A percentile compares a stretch with the other conserved stretches of the same genome.
These are phyloP conservation scores for Aethionema arabicum DNA, from an alignment of 345 rosid genomes.

Conservation along the genomic window DNA sequence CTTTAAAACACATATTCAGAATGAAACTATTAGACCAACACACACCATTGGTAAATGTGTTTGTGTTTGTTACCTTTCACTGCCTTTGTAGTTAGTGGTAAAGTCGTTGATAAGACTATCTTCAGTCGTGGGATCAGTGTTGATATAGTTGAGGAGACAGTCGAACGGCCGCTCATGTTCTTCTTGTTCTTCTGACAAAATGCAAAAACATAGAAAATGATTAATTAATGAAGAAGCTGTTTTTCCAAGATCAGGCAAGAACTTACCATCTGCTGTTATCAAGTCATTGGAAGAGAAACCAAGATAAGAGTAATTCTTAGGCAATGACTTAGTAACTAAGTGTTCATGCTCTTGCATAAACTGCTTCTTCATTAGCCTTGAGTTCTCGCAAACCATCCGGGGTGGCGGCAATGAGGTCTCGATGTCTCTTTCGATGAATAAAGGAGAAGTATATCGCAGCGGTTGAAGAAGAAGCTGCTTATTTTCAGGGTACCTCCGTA, in stretches of 20 bases:
- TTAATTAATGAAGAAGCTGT: too few species aligned
- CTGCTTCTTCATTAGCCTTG: conserved; percentile 53
- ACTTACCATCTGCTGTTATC: conserved; percentile 54
- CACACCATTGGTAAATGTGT: too few species aligned
- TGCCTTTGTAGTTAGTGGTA: conserved; percentile 51
- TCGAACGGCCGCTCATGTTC: conserved; percentile 54
- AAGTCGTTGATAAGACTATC: conserved; percentile 45
- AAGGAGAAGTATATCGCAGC: conserved; percentile 44
- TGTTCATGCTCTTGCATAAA: too few species aligned
- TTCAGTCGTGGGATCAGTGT: too few species aligned
- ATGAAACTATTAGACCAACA: too few species aligned
- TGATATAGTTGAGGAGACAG: conserved; percentile 59
- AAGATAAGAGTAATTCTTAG: conserved; percentile 42
- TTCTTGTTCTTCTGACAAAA: conserved; percentile 53
- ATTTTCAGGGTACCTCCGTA: conserved; percentile 58
- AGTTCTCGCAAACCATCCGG: conserved; percentile 42
- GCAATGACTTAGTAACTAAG: conserved; percentile 43
- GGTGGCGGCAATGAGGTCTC: conserved; percentile 59
- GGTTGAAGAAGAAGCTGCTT: conserved; percentile 56
- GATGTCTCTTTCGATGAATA: conserved; percentile 52
- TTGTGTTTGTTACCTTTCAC: conserved; percentile 83
- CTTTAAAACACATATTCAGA: too few species aligned
- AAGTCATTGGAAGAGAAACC: conserved; percentile 56
- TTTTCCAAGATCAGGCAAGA: conserved; percentile 30
- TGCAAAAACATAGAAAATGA: too few species aligned